Percentiles rank a stretch among this genome's conserved stretches.
These are phyloP conservation scores for Casuarina glauca DNA, from an alignment of 306 rosid species.

Conservation along the genomic window DNA sequence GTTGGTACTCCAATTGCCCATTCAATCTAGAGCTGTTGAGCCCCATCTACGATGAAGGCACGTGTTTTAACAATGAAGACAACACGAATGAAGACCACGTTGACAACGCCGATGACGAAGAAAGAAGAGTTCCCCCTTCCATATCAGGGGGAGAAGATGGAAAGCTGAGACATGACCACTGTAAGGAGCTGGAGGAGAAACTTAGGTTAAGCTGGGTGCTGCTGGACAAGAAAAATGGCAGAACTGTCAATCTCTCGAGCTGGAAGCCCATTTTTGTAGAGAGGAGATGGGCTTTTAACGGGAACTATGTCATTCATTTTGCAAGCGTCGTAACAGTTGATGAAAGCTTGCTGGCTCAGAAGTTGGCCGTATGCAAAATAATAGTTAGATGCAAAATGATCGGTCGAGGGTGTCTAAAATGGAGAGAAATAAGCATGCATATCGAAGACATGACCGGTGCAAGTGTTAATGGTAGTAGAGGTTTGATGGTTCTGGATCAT, in stretches of 20 bases:
- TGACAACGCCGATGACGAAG: neutral
- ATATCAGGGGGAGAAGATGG: no score
- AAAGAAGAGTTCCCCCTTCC: neutral
- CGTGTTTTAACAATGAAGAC: neutral
- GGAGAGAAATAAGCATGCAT: neutral
- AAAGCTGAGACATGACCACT: neutral
- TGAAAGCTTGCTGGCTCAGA: neutral
- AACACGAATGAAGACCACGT: no score
- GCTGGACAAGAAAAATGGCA: neutral
- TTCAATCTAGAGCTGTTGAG: constrained; percentile 4
- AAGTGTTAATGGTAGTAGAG: neutral
- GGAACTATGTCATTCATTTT: neutral
- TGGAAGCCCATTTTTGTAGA: neutral
- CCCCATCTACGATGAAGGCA: neutral
- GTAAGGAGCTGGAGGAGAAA: neutral
- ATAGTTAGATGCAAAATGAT: neutral
- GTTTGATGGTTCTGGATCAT: constrained; percentile 3
- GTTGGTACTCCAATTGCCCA: constrained; percentile 6
- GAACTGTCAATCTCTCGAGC: constrained; percentile 1
- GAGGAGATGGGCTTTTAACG: neutral
- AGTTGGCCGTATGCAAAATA: neutral
- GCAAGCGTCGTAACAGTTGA: neutral
- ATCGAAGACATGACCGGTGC: neutral
- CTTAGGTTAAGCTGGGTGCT: constrained; percentile 10
- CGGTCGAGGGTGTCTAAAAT: neutral